These are phyloP conservation scores for Aquanectria penicillioides DNA, from an alignment of 2,329 filamentous ascomycete species.

Conservation along the genomic window DNA sequence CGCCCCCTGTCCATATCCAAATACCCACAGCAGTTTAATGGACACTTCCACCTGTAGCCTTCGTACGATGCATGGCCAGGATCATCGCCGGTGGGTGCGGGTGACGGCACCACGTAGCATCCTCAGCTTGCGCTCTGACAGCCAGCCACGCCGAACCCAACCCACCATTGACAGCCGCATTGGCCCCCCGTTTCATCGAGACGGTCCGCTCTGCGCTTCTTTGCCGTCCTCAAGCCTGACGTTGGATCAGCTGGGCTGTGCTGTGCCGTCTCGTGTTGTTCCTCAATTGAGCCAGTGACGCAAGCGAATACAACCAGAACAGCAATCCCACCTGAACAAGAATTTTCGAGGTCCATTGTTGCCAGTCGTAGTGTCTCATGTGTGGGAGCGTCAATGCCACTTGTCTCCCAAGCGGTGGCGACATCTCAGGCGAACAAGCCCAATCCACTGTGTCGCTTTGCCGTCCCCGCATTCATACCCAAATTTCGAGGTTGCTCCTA, in stretches of 20 bases:
- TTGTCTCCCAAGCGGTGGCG: not conserved
- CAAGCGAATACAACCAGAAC: too few relatives aligned
- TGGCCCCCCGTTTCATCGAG: conserved; percentile 3
- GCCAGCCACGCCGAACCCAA: conserved; percentile 7
- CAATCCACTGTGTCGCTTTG: not conserved
- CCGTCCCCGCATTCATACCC: conserved; percentile 4
- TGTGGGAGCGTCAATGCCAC: not conserved
- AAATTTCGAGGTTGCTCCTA: not conserved
- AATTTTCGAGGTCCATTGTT: too few relatives aligned
- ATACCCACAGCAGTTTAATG: too few relatives aligned
- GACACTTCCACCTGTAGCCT: too few relatives aligned
- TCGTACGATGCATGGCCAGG: conserved; percentile 8
- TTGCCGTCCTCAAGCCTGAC: not conserved
- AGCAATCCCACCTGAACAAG: too few relatives aligned
- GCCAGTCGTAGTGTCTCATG: conserved; percentile 1
- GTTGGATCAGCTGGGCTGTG: not conserved
- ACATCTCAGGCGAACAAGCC: not conserved
- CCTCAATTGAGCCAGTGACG: too few relatives aligned
- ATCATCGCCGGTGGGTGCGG: not conserved
- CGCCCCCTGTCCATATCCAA: too few relatives aligned
- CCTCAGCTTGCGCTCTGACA: conserved; percentile 11
- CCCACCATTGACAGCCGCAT: conserved; percentile 12
- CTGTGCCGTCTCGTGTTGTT: not conserved
- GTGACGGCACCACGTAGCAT: conserved; percentile 9
- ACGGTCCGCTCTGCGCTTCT: not conserved